Evolutionary conservation across 768 basidiomycete species (phyloP).

Genomic region (Agaricus subrufescens): DNA sequence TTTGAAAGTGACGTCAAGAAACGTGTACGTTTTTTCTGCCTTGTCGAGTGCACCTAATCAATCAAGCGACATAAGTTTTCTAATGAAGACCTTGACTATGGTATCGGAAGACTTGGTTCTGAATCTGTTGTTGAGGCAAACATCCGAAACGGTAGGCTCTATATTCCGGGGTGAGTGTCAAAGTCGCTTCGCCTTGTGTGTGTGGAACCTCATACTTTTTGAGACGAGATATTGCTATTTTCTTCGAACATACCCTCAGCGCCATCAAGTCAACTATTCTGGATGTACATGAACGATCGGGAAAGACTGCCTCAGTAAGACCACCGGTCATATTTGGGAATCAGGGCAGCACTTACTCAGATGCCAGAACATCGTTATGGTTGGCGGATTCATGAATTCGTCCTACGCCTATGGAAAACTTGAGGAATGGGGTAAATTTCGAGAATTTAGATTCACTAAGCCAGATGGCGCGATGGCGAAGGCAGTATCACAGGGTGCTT

Average conservation of each 20-base stretch:
- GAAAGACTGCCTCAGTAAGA: not conserved
- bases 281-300: not conserved
- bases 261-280: not conserved
- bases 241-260: not conserved
- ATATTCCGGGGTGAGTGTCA: not conserved
- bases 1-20: constrained; percentile 1
- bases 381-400: not conserved
- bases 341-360: not conserved
- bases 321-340: not conserved
- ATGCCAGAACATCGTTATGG: not conserved
- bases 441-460: not conserved
- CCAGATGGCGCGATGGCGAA: constrained; percentile 2
- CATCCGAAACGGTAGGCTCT: not conserved
- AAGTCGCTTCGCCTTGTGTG: not conserved
- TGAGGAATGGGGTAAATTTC: not conserved
- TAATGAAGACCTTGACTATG: not conserved
- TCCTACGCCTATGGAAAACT: not conserved
- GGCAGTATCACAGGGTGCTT: not conserved
- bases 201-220: not conserved
- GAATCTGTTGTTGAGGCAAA: not conserved
- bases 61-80: not conserved
- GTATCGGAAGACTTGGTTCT: not conserved
- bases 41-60: not conserved
- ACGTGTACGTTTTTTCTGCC: not conserved
- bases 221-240: not conserved